These are phyloP conservation scores for Lactifluus pinguis DNA, from an alignment of 768 basidiomycete genomes.

Conservation along the genomic window DNA sequence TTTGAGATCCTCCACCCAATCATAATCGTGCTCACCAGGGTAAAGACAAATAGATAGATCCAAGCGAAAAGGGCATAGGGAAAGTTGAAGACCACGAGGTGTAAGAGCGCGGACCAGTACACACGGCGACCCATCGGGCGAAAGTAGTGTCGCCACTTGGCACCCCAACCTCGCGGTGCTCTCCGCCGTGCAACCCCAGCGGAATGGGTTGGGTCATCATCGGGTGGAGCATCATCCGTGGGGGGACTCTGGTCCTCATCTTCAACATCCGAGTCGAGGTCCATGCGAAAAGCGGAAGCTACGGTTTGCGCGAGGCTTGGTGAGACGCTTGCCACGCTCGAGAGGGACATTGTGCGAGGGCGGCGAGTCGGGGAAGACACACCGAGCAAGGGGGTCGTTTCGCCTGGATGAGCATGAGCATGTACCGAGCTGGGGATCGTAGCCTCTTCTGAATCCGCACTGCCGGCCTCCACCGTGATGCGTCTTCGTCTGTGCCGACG, in stretches of 20 bases:
- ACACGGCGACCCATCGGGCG: slow-evolving; percentile 43
- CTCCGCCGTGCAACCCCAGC: slow-evolving; percentile 8
- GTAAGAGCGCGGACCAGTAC: slow-evolving; percentile 62
- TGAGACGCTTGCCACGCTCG: slow-evolving; percentile 40
- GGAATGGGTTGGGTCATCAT: slow-evolving; percentile 6
- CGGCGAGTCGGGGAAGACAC: slow-evolving; percentile 24
- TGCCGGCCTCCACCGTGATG: slow-evolving; percentile 25
- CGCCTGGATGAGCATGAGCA: slow-evolving; percentile 28
- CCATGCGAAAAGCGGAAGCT: slow-evolving; percentile 54
- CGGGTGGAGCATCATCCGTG: background rate
- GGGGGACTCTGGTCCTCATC: slow-evolving; percentile 18
- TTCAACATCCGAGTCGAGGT: slow-evolving; percentile 32
- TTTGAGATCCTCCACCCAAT: background rate
- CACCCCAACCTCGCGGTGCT: slow-evolving; percentile 7
- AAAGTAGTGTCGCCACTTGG: slow-evolving; percentile 52
- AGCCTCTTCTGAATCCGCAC: slow-evolving; percentile 25
- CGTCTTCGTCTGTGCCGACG: slow-evolving; percentile 33
- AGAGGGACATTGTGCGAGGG: slow-evolving; percentile 46
- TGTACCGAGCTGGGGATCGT: slow-evolving; percentile 20
- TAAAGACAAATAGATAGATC: slow-evolving; percentile 73
- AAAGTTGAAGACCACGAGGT: slow-evolving; percentile 67
- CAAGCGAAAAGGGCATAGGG: slow-evolving; percentile 73
- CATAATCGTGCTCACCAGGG: slow-evolving; percentile 42
- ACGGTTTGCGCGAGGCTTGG: slow-evolving; percentile 64
- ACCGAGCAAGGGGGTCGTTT: slow-evolving; percentile 41